phyloP scores from a whole-genome alignment of 129 eudicot species.

The Centaurea solstitialis region DNA sequence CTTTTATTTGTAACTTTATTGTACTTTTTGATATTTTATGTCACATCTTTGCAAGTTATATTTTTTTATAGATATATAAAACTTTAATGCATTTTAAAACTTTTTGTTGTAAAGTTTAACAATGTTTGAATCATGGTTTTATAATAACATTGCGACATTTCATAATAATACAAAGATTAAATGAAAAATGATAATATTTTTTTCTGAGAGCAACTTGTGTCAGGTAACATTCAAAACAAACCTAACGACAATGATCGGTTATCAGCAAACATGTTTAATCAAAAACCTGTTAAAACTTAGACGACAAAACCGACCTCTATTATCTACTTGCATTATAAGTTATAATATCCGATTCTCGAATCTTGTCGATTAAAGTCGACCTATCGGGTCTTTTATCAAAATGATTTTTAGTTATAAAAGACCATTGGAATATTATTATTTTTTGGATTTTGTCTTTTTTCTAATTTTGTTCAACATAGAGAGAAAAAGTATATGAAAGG shows the following conservation, averaged over 20 bases:
- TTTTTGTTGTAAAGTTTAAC: background rate
- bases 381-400: background rate
- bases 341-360: background rate
- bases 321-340: background rate
- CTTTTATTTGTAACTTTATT: background rate
- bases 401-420: background rate
- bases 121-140: background rate
- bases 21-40: background rate
- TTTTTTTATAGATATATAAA: background rate
- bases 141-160: background rate
- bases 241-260: background rate
- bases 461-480: background rate
- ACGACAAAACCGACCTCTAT: background rate
- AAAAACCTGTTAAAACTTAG: background rate
- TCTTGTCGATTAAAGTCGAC: background rate
- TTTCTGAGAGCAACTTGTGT: background rate
- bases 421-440: background rate
- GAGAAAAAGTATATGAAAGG: background rate
- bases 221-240: background rate
- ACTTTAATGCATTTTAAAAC: background rate
- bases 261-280: background rate
- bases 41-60: background rate
- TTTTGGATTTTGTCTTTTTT: slow-evolving; percentile 8
- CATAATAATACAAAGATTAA: background rate
- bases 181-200: background rate